phyloP scores from a whole-genome alignment of 495 filamentous ascomycete genomes.

The Daldinia decipiens region DNA sequence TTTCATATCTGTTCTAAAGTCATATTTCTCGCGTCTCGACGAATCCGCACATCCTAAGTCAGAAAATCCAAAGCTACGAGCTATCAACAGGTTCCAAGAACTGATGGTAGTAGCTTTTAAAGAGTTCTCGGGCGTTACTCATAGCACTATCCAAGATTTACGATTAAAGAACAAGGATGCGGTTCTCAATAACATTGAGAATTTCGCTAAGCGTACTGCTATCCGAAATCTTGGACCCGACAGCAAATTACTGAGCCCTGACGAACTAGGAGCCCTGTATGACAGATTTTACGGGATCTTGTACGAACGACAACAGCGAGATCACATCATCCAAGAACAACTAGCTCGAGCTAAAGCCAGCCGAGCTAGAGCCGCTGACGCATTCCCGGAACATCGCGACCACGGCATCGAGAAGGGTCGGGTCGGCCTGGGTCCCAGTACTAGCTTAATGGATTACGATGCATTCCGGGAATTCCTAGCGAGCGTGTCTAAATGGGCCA shows the following conservation, averaged over 20 bases:
- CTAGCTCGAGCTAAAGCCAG: conserved; percentile 69
- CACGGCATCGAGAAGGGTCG: conserved; percentile 75
- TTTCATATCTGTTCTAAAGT: conserved; percentile 95
- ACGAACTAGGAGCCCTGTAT: conserved; percentile 88
- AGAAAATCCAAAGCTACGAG: conserved; percentile 89
- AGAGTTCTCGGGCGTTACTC: conserved; percentile 94
- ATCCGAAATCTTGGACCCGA: conserved; percentile 96
- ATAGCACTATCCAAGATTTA: conserved; percentile 87
- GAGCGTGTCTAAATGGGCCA: conserved; percentile 88
- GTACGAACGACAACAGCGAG: conserved; percentile 88
- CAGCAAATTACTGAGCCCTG: conserved; percentile 84
- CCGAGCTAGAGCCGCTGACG: conserved; percentile 63
- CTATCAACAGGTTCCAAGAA: conserved; percentile 95
- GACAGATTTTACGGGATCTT: conserved; percentile 91
- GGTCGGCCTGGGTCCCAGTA: conserved; percentile 88
- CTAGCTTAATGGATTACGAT: conserved; percentile 94
- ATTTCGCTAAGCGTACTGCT: conserved; percentile 94
- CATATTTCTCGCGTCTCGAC: conserved; percentile 91
- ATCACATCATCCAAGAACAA: conserved; percentile 78
- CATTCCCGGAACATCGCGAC: conserved; percentile 52
- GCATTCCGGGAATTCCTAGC: conserved; percentile 94
- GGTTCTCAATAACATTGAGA: conserved; percentile 91
- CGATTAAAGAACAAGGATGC: conserved; percentile 91
- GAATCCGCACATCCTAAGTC: conserved; percentile 96
- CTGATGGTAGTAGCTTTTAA: conserved; percentile 99